Base-by-base conservation (phyloP, 352 stramenopile species). In the Phytophthora fragariaefolia region DNA sequence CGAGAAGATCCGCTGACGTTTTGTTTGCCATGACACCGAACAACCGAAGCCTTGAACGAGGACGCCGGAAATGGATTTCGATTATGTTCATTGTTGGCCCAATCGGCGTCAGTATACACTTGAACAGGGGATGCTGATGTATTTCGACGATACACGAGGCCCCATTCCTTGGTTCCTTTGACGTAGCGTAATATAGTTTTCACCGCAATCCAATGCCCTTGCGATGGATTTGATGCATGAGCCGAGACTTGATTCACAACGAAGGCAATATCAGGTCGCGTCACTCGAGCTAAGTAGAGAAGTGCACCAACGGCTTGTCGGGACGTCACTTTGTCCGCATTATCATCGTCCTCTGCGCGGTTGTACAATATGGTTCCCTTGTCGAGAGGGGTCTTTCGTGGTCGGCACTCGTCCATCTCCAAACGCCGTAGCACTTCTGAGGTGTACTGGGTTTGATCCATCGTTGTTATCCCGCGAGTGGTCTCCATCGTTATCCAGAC, bases 271-370 rank as follows among this genome's bases (percentile, higher is more conserved):
- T n/a, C n/a, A n/a, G n/a, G n/a, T n/a, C n/a, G n/a, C n/a, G n/a
- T n/a, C n/a, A n/a, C n/a, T n/a, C n/a, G n/a, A 59, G 30, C 20
- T 5, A 58, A 20, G 20, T 58, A 58, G 9, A 47, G 34, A 8
- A 59, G 22, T 24, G 52, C 52, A 1, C 52, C 52, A 17, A 59
- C 52, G 6, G 52, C 52, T 49, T 59, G 52, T 24, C 34, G 38
- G 13, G 49, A 59, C 2, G 52, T 34, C 6, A 23, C 38, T 9
- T 50, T 15, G 3, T 15, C 34, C 15, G 52, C 52, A 5, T 10
- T 4, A 18, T 40, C 23, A 12, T 59, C 34, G 10, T 59, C 34
- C 6, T 17, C 5, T 10, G 34, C 4, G 2, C 20, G 5, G 4
- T 18, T 32, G 34, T 48, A 47, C 6, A 58, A 17, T 12, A 58